Percentiles rank a stretch among this genome's conserved stretches.
phyloP scores from a whole-genome alignment of 1,139 yeast species.

The Debaryomyces robertsiae region DNA sequence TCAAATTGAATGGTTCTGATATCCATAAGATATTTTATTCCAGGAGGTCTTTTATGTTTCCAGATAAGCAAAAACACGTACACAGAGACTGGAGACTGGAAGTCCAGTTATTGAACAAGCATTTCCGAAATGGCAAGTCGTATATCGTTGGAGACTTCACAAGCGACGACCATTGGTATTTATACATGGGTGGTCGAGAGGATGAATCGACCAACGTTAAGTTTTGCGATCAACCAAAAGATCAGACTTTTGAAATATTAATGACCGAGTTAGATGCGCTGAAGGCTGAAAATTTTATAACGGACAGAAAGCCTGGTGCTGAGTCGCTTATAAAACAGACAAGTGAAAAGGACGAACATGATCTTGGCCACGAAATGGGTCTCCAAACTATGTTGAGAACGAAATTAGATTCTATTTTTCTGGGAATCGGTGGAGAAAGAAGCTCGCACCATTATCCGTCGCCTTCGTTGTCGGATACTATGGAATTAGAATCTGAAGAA shows the following conservation, averaged over 20 bases:
- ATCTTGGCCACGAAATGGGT: constrained; percentile 81
- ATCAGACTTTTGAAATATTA: constrained; percentile 84
- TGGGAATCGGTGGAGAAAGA: constrained; percentile 16
- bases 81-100: constrained; percentile 88
- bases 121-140: constrained; percentile 65
- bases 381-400: constrained; percentile 62
- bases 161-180: constrained; percentile 87
- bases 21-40: constrained; percentile 84
- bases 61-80: constrained; percentile 77
- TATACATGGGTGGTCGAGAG: constrained; percentile 62
- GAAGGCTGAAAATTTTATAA: constrained; percentile 62
- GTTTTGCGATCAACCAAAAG: constrained; percentile 26
- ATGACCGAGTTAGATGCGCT: constrained; percentile 81
- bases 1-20: constrained; percentile 27
- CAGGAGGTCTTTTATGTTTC: constrained; percentile 90
- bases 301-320: constrained; percentile 57
- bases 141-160: constrained; percentile 77
- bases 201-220: constrained; percentile 12
- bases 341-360: constrained; percentile 56
- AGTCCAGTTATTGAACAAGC: constrained; percentile 64
- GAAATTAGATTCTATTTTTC: constrained; percentile 62
- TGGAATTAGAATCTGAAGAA: constrained; percentile 20
- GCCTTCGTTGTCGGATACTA: constrained; percentile 35
- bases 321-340: constrained; percentile 35
- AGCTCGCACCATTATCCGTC: constrained; percentile 35